A percentile compares a stretch with the other conserved stretches of the same genome.
phyloP scores from a whole-genome alignment of 1,139 yeast species.

The Lizanozyma gosingica region DNA sequence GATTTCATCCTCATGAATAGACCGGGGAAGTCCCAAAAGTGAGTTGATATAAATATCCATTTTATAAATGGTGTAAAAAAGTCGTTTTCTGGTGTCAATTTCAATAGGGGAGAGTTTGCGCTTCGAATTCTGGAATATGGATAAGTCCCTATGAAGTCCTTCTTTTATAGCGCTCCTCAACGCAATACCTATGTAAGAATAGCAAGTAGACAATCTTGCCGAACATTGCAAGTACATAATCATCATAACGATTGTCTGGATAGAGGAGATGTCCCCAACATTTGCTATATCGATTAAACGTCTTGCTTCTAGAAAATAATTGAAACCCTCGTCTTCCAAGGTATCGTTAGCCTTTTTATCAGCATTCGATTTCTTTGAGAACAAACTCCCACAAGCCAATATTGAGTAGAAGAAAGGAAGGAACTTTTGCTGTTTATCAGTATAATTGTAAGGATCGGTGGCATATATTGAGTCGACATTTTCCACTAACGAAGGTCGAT shows the following conservation, averaged over 20 bases:
- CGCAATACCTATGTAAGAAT: constrained; percentile 89
- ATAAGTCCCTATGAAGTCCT: constrained; percentile 74
- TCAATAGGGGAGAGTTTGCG: constrained; percentile 68
- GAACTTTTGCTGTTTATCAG: constrained; percentile 67
- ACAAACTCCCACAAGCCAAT: constrained; percentile 59
- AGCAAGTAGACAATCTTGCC: constrained; percentile 83
- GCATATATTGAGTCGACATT: constrained; percentile 42
- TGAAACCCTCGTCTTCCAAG: constrained; percentile 71
- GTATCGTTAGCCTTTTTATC: constrained; percentile 32
- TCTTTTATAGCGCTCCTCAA: constrained; percentile 78
- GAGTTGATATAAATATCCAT: constrained; percentile 90
- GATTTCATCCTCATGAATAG: constrained; percentile 68
- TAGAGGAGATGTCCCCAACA: constrained; percentile 38
- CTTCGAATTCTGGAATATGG: constrained; percentile 40
- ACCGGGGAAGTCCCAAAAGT: constrained; percentile 78
- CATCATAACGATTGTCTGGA: constrained; percentile 66
- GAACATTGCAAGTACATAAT: constrained; percentile 83
- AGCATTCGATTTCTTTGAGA: constrained; percentile 38
- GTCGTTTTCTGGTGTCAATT: constrained; percentile 73
- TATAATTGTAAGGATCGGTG: constrained; percentile 59
- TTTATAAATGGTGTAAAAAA: constrained; percentile 84
- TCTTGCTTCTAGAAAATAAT: constrained; percentile 76
- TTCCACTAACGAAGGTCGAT: constrained; percentile 59
- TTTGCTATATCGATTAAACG: constrained; percentile 56
- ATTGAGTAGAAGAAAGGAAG: constrained; percentile 64